phyloP scores from a whole-genome alignment of 495 filamentous ascomycete species.

The Terfezia claveryi region DNA sequence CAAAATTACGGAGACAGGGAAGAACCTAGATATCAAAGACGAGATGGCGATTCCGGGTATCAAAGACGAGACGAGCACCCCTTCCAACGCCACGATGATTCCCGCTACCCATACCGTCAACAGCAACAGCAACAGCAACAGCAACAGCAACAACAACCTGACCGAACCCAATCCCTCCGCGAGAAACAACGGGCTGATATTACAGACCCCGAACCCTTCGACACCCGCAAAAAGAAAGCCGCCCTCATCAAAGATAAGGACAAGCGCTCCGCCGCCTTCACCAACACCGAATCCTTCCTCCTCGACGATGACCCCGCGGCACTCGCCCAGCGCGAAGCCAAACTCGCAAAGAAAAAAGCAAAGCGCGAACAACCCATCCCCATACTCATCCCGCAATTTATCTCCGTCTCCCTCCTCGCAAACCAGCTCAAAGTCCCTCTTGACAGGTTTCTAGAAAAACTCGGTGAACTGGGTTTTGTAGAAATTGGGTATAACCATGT shows the following conservation, averaged over 20 bases:
- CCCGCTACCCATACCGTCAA: too few relatives aligned
- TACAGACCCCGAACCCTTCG: too few relatives aligned
- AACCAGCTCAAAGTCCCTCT: slow-evolving; percentile 47
- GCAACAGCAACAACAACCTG: too few relatives aligned
- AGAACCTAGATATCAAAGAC: too few relatives aligned
- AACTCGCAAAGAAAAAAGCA: slow-evolving; percentile 24
- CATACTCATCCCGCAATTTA: slow-evolving; percentile 71
- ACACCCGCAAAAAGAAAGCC: slow-evolving; percentile 14
- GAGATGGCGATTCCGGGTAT: too few relatives aligned
- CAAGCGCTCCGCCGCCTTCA: slow-evolving; percentile 11
- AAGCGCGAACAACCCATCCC: slow-evolving; percentile 29
- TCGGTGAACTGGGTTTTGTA: slow-evolving; percentile 69
- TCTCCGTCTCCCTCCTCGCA: slow-evolving; percentile 71
- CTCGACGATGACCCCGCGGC: slow-evolving; percentile 7
- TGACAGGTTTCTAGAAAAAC: slow-evolving; percentile 47
- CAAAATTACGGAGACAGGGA: too few relatives aligned
- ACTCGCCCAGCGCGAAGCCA: slow-evolving; percentile 10
- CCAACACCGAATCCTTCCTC: slow-evolving; percentile 17
- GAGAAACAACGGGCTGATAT: neutral
- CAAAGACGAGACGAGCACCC: too few relatives aligned
- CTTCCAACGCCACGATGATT: too few relatives aligned
- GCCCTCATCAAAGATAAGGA: slow-evolving; percentile 21
- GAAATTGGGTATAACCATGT: slow-evolving; percentile 45
- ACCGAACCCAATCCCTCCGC: neutral
- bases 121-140: too few relatives aligned